Percentiles rank a stretch among this genome's conserved stretches.
phyloP scores from a whole-genome alignment of 768 basidiomycete species.

The Agaricus sinodeliciosus region DNA sequence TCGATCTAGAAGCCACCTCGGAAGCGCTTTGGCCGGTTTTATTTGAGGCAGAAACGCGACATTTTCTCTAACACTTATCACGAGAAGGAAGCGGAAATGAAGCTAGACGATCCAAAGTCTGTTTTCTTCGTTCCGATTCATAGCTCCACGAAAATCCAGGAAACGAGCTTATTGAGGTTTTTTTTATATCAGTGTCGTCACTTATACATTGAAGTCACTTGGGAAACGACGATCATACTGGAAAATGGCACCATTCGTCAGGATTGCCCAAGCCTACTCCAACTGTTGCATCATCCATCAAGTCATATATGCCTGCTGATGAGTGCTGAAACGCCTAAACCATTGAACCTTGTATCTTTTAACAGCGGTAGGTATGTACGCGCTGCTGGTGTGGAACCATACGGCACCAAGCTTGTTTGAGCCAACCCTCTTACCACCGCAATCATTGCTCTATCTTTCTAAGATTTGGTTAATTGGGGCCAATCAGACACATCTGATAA shows the following conservation, averaged over 20 bases:
- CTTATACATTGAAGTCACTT: neutral
- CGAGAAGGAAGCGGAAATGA: slow-evolving; percentile 1
- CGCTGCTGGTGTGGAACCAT: too few relatives aligned
- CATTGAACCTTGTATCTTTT: neutral
- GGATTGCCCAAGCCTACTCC: neutral
- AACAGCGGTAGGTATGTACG: too few relatives aligned
- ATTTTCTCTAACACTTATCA: slow-evolving; percentile 2
- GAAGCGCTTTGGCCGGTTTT: neutral
- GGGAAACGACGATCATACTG: neutral
- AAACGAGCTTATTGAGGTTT: slow-evolving; percentile 4
- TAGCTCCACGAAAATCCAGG: neutral
- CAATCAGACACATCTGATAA: slow-evolving; percentile 8
- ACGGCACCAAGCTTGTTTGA: neutral
- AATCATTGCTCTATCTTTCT: slow-evolving; percentile 6
- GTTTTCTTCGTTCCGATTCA: neutral
- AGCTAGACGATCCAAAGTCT: neutral
- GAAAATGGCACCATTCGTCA: slow-evolving; percentile 1
- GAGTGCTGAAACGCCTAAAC: neutral
- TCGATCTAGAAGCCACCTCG: neutral
- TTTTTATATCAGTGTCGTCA: neutral
- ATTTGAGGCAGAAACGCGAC: slow-evolving; percentile 1
- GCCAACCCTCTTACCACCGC: neutral
- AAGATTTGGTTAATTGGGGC: slow-evolving; percentile 1
- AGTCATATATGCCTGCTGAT: neutral
- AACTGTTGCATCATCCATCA: neutral